A percentile compares a stretch with the other conserved stretches of the same genome.
These are phyloP conservation scores for Pyrenophora seminiperda DNA, from an alignment of 2,329 filamentous ascomycete genomes.

Conservation along the genomic window DNA sequence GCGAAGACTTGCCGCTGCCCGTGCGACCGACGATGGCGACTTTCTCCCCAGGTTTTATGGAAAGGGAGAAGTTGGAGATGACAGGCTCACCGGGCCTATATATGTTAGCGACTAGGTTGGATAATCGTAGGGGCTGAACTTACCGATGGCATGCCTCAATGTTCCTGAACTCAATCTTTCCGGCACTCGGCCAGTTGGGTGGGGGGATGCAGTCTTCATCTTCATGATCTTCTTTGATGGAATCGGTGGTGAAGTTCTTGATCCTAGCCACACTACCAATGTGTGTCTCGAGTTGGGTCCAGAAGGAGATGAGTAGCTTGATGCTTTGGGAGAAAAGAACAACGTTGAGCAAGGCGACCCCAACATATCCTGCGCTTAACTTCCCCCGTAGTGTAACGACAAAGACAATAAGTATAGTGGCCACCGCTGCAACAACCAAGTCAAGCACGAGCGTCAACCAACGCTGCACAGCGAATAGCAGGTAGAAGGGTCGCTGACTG, in stretches of 20 bases:
- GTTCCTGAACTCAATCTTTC: slow-evolving; percentile 52
- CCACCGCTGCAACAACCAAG: slow-evolving; percentile 49
- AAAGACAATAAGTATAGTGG: slow-evolving; percentile 45
- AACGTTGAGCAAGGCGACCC: slow-evolving; percentile 60
- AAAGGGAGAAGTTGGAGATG: slow-evolving; percentile 54
- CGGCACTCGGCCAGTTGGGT: slow-evolving; percentile 51
- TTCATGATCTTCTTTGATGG: slow-evolving; percentile 57
- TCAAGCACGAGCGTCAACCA: slow-evolving; percentile 53
- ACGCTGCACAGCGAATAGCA: slow-evolving; percentile 53
- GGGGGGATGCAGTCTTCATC: slow-evolving; percentile 53
- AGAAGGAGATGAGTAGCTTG: slow-evolving; percentile 57
- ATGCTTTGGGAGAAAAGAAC: slow-evolving; percentile 60
- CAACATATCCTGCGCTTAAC: slow-evolving; percentile 57
- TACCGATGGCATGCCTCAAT: slow-evolving; percentile 55
- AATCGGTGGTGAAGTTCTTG: slow-evolving; percentile 57
- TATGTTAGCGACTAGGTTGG: neutral
- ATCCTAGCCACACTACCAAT: slow-evolving; percentile 63
- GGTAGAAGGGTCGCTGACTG: slow-evolving; percentile 53
- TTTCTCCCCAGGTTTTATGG: slow-evolving; percentile 55
- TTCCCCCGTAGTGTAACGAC: slow-evolving; percentile 45
- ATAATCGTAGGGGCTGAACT: slow-evolving; percentile 8
- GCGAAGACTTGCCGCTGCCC: slow-evolving; percentile 59
- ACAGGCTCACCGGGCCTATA: slow-evolving; percentile 42
- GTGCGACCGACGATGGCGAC: slow-evolving; percentile 61
- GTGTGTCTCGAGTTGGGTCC: slow-evolving; percentile 63